Conservation (phyloP, 192 early-diverging fungal species). For the Helicostylum pulchrum region DNA sequence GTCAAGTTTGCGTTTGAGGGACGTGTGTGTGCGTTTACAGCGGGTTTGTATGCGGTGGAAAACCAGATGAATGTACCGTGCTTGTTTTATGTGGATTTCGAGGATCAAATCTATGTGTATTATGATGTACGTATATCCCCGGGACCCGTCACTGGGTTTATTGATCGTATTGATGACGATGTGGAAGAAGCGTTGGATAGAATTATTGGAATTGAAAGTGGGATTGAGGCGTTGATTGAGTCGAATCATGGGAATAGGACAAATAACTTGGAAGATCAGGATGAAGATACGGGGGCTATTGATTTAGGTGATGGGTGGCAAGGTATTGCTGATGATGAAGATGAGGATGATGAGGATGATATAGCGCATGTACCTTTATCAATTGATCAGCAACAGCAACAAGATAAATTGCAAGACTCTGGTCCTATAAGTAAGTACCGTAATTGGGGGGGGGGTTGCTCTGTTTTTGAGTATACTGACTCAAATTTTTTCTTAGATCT, state of each 20-base stretch:
- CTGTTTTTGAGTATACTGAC: not conserved
- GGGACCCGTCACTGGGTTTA: conserved; percentile 40
- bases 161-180: conserved; percentile 44
- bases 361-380: not conserved
- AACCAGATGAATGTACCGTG: conserved; percentile 52
- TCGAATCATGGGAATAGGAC: not conserved
- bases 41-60: conserved; percentile 52
- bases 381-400: not conserved
- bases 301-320: conserved; percentile 37
- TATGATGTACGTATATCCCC: conserved; percentile 51
- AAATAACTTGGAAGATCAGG: not conserved
- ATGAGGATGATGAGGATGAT: conserved; percentile 3
- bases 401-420: conserved; percentile 1
- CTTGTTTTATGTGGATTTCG: conserved; percentile 60
- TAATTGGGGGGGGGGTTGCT: not conserved
- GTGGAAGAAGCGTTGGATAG: conserved; percentile 33
- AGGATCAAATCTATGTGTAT: conserved; percentile 59
- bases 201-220: conserved; percentile 22
- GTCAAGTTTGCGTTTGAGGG: conserved; percentile 56
- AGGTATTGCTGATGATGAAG: conserved; percentile 14
- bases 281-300: conserved; percentile 3
- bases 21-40: conserved; percentile 57
- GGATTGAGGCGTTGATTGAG: conserved; percentile 11
- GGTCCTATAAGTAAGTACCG: conserved; percentile 4
- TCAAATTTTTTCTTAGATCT: conserved; percentile 18